Evolutionary conservation across 2,329 filamentous ascomycete genomes (phyloP).

Genomic region (Polychaeton citri): DNA sequence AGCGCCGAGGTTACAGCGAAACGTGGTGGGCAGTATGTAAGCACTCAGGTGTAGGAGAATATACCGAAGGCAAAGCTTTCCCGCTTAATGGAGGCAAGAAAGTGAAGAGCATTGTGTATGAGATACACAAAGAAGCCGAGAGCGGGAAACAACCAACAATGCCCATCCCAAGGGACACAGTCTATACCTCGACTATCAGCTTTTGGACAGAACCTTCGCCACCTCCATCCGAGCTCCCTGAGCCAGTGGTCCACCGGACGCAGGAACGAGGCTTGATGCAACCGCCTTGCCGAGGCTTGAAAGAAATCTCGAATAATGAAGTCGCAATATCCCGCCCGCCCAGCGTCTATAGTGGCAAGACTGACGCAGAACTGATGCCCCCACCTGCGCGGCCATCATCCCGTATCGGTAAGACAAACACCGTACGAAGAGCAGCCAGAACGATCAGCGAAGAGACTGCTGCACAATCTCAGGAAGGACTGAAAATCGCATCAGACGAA

Average conservation of each 20-base stretch:
- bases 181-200: slow-evolving; percentile 29
- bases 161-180: slow-evolving; percentile 34
- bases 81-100: slow-evolving; percentile 32
- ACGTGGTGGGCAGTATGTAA: slow-evolving; percentile 38
- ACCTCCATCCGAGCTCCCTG: slow-evolving; percentile 24
- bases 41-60: slow-evolving; percentile 36
- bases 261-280: slow-evolving; percentile 19
- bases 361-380: slow-evolving; percentile 21
- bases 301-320: slow-evolving; percentile 35
- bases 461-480: slow-evolving; percentile 13
- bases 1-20: slow-evolving; percentile 35
- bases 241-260: slow-evolving; percentile 15
- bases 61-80: slow-evolving; percentile 32
- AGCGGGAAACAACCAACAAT: slow-evolving; percentile 34
- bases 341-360: slow-evolving; percentile 8
- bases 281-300: slow-evolving; percentile 26
- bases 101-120: slow-evolving; percentile 36
- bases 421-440: slow-evolving; percentile 15
- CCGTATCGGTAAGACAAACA: slow-evolving; percentile 12
- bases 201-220: slow-evolving; percentile 24
- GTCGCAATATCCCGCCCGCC: slow-evolving; percentile 12
- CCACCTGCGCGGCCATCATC: slow-evolving; percentile 16
- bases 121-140: slow-evolving; percentile 36
- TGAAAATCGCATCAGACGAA: slow-evolving; percentile 6
- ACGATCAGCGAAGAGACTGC: slow-evolving; percentile 21